These are phyloP conservation scores for Quercus robur DNA, from an alignment of 306 rosid species.

Conservation along the genomic window DNA sequence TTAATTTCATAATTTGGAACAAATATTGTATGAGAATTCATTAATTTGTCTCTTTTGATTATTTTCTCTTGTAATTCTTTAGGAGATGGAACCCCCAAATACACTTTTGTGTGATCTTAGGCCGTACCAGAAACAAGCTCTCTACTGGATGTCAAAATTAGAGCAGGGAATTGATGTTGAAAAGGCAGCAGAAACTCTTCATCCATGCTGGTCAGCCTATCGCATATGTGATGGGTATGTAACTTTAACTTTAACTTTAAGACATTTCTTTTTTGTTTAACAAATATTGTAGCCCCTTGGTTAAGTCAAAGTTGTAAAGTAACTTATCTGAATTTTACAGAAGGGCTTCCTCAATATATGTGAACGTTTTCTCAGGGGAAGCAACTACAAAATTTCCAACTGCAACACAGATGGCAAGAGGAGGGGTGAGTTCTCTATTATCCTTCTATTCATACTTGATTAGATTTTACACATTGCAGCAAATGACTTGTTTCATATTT, in stretches of 20 bases:
- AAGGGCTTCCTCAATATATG: conserved; percentile 56
- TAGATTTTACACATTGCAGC: not conserved
- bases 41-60: not conserved
- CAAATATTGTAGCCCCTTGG: not conserved
- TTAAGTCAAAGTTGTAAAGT: not conserved
- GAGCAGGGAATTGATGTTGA: conserved; percentile 63
- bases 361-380: conserved; percentile 77
- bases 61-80: not conserved
- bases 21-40: not conserved
- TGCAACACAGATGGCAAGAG: conserved; percentile 79
- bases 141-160: conserved; percentile 76
- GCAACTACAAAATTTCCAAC: conserved; percentile 60
- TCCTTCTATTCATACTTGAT: conserved; percentile 1
- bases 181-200: conserved; percentile 55
- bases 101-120: conserved; percentile 54
- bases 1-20: not conserved
- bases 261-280: not conserved
- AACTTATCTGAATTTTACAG: conserved; percentile 32
- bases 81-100: conserved; percentile 76
- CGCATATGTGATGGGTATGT: conserved; percentile 66
- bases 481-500: not conserved
- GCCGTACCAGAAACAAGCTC: conserved; percentile 91
- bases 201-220: conserved; percentile 92
- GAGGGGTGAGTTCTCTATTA: conserved; percentile 67
- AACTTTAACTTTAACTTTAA: not conserved